These are phyloP conservation scores for Phytophthora idaei DNA, from an alignment of 352 stramenopile genomes.

Conservation along the genomic window DNA sequence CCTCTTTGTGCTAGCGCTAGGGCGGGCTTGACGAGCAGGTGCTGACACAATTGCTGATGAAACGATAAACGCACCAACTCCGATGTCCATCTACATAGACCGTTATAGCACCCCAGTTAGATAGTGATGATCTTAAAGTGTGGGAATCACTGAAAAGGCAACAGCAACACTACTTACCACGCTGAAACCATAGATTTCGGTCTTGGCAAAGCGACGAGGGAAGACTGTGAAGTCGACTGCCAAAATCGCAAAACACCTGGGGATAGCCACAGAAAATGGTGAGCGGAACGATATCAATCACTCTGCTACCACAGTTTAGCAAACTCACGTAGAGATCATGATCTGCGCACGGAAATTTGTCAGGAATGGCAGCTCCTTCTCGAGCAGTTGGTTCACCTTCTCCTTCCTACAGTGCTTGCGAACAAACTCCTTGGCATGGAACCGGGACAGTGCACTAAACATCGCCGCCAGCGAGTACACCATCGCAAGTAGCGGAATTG, in stretches of 20 bases:
- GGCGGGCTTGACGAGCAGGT: conserved; percentile 60
- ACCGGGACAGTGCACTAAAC: conserved; percentile 68
- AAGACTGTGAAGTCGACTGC: conserved; percentile 98
- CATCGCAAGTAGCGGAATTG: conserved; percentile 56
- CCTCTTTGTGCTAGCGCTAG: conserved; percentile 26
- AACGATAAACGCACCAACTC: conserved; percentile 94
- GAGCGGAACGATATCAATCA: background rate
- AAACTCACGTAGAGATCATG: conserved; percentile 79
- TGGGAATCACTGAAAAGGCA: background rate
- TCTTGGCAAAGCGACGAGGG: conserved; percentile 95
- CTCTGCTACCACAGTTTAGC: background rate
- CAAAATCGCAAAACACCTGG: conserved; percentile 93
- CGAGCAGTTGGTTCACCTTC: conserved; percentile 78
- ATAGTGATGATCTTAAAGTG: background rate
- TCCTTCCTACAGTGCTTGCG: conserved; percentile 84
- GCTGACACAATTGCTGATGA: conserved; percentile 83
- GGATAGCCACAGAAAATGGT: background rate
- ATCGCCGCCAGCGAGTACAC: conserved; percentile 61
- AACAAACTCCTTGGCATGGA: conserved; percentile 73
- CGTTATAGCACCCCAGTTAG: conserved; percentile 6
- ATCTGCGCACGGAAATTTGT: conserved; percentile 84
- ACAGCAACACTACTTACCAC: conserved; percentile 61
- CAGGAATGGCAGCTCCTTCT: conserved; percentile 77
- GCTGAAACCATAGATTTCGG: conserved; percentile 95
- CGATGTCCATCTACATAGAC: conserved; percentile 94